phyloP scores from a whole-genome alignment of 192 early-diverging fungal species.

The Lobosporangium transversale region DNA sequence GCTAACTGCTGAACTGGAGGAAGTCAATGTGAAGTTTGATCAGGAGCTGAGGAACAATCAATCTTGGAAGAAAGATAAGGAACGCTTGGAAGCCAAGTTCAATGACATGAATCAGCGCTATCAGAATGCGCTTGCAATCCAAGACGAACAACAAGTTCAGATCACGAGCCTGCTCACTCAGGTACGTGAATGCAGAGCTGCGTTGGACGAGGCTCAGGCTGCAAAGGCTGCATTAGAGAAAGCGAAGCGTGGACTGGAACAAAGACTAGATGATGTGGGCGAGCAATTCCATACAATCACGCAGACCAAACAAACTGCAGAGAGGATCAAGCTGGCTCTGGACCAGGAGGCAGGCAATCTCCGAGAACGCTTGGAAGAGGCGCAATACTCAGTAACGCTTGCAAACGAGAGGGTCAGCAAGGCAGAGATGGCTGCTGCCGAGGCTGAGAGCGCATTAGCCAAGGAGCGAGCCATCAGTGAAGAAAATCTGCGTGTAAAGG shows the following conservation, averaged over 20 bases:
- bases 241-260: constrained; percentile 76
- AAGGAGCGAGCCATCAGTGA: constrained; percentile 70
- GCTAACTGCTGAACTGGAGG: constrained; percentile 73
- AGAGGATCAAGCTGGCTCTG: constrained; percentile 72
- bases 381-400: constrained; percentile 69
- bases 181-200: constrained; percentile 66
- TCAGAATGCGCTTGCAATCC: constrained; percentile 64
- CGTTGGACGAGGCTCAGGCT: constrained; percentile 76
- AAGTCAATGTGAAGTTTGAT: constrained; percentile 68
- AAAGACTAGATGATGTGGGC: constrained; percentile 76
- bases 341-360: constrained; percentile 81
- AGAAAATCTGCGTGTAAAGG: constrained; percentile 59
- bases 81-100: constrained; percentile 76
- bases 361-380: constrained; percentile 77
- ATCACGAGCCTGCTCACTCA: constrained; percentile 61
- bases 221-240: constrained; percentile 73
- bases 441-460: constrained; percentile 75
- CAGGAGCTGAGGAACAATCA: constrained; percentile 72
- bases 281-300: constrained; percentile 74
- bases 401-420: constrained; percentile 76
- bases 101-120: constrained; percentile 75
- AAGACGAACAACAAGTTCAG: constrained; percentile 73
- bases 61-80: constrained; percentile 82
- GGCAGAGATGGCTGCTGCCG: constrained; percentile 69
- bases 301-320: constrained; percentile 75